Base-by-base conservation (phyloP, 805 yeast species). In the Starmera caribaea region DNA sequence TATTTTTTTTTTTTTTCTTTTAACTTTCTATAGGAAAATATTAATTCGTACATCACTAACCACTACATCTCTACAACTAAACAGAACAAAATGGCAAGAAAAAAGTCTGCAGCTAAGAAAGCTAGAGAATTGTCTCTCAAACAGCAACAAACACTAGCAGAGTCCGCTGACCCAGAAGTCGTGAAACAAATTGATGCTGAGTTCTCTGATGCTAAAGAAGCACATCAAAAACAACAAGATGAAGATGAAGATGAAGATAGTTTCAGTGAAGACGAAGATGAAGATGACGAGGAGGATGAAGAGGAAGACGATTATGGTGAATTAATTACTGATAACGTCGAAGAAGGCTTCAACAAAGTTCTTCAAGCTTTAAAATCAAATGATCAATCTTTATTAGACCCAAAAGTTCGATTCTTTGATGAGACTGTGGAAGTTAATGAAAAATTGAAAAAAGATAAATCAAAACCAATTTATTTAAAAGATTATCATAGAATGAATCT, bases 251-350 rank as follows among this genome's bases (percentile, higher is more conserved):
- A 32, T 3, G 45, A 43, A 16, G 55, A 51, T 44, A 52, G 63
- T 30, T 60, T 47, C 50, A 41, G 45, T 55, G 51, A n/a, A 40
- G 47, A 15, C 45, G 55, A 38, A 13, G 62, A 55, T 36, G 64
- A 57, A 31, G 54, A 53, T 24, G 66, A 57, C 2, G 61, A 62
- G 6, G 65, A 65, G 14, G 61, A 57, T 28, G 95, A 86, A 55
- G 87, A 79, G 4, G 98, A 90, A 61, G 98, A 92, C 56, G 96
- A 89, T 44, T 80, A 60, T 48, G 98, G 96, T 38, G 95, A 88
- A 27, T 65, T 92, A 38, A 69, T 86, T 39, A 90, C 97, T 0
- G 87, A 76, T 36, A 88, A 83, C 38, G 85, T 92, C 9, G 97
- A 92, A 46, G 60, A 69, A 15, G 94, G 94, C 17, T 79, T 92